Evolutionary conservation across 768 basidiomycete genomes (phyloP).

Genomic region (Mycena vulgaris): DNA sequence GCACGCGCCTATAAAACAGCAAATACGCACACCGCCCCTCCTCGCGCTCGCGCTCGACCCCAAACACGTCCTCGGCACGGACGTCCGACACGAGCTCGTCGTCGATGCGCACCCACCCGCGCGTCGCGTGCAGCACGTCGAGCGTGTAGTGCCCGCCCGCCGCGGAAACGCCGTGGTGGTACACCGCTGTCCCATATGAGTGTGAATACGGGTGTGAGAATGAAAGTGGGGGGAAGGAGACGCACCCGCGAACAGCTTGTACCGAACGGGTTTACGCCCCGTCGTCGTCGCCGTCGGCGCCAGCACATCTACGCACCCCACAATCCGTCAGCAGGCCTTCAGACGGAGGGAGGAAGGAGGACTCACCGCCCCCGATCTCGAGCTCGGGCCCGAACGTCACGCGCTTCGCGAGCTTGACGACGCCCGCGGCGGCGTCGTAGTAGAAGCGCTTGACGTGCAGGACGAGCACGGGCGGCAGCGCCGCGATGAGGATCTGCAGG

Average conservation of each 20-base stretch:
- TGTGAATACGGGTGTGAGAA: neutral
- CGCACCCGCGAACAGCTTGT: conserved; percentile 89
- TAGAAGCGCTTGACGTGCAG: conserved; percentile 71
- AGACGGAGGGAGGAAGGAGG: neutral
- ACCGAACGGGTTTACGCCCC: conserved; percentile 64
- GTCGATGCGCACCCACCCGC: conserved; percentile 94
- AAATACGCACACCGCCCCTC: conserved; percentile 84
- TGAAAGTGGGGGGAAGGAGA: neutral
- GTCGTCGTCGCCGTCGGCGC: conserved; percentile 56
- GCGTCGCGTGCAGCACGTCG: conserved; percentile 85
- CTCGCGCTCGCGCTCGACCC: conserved; percentile 58
- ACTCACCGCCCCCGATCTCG: conserved; percentile 76
- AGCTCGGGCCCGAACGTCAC: conserved; percentile 85
- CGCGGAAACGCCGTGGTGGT: conserved; percentile 93
- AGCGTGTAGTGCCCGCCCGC: conserved; percentile 98
- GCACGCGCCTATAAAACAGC: conserved; percentile 84
- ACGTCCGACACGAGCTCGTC: conserved; percentile 91
- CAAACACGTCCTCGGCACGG: conserved; percentile 80
- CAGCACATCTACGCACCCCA: conserved; percentile 17
- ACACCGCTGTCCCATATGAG: conserved; percentile 69
- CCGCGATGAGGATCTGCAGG: conserved; percentile 40
- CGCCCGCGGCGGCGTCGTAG: conserved; percentile 82
- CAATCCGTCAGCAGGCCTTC: neutral
- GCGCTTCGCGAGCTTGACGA: conserved; percentile 90
- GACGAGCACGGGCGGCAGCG: conserved; percentile 74